Percentiles rank a stretch among this genome's conserved stretches.
phyloP scores from a whole-genome alignment of 108 stramenopile species.

The Nitzschia palea region DNA sequence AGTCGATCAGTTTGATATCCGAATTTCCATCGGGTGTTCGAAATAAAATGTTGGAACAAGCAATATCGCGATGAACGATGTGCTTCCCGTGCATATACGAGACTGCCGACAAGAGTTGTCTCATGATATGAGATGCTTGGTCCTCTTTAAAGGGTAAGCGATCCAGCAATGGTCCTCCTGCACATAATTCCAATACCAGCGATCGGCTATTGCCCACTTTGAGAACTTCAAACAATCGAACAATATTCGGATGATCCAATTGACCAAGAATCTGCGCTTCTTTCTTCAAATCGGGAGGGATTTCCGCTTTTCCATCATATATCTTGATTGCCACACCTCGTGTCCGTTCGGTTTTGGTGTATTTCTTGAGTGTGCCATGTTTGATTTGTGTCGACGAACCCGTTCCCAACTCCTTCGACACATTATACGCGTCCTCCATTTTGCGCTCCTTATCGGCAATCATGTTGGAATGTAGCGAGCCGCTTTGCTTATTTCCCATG shows the following conservation, averaged over 20 bases:
- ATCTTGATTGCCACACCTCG: slow-evolving; percentile 39
- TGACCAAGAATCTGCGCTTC: slow-evolving; percentile 72
- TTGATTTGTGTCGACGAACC: slow-evolving; percentile 21
- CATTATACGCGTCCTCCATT: slow-evolving; percentile 24
- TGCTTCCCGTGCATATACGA: slow-evolving; percentile 81
- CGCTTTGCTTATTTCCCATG: slow-evolving; percentile 24
- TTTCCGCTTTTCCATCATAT: slow-evolving; percentile 36
- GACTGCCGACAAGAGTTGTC: slow-evolving; percentile 56
- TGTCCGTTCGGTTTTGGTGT: slow-evolving; percentile 25
- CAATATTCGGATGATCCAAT: slow-evolving; percentile 90
- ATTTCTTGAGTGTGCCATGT: slow-evolving; percentile 20
- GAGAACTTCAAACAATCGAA: slow-evolving; percentile 78
- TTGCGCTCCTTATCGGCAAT: slow-evolving; percentile 12
- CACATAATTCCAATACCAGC: slow-evolving; percentile 72
- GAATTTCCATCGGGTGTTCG: slow-evolving; percentile 42
- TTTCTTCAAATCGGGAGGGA: slow-evolving; percentile 71
- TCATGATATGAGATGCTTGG: slow-evolving; percentile 58
- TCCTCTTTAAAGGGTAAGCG: slow-evolving; percentile 79
- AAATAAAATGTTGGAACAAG: slow-evolving; percentile 88
- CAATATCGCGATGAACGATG: slow-evolving; percentile 90
- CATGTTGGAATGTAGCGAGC: slow-evolving; percentile 21
- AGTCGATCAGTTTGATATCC: slow-evolving; percentile 88
- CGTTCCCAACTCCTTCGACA: slow-evolving; percentile 4
- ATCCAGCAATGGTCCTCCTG: slow-evolving; percentile 83
- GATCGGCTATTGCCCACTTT: slow-evolving; percentile 55